Evolutionary conservation across 345 rosid species (phyloP).

Genomic region (Physaria fendleri): DNA sequence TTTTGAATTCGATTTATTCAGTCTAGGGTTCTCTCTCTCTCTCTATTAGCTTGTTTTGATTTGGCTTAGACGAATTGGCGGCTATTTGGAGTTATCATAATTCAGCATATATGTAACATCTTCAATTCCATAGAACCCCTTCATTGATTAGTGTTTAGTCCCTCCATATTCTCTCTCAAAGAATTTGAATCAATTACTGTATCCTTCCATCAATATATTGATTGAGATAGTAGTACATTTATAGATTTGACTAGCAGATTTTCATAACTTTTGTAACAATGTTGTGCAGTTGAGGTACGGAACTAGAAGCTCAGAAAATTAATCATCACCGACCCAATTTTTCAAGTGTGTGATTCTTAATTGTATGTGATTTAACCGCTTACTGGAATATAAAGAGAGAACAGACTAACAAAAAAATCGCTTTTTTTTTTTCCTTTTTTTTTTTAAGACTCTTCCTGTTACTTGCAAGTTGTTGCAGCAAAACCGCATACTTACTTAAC

Average conservation of each 20-base stretch:
- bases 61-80: background rate
- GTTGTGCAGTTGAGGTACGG: conserved; percentile 20
- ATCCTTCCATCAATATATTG: no score
- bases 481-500: conserved; percentile 28
- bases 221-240: no score
- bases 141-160: background rate
- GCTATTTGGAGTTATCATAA: no score
- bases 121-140: no score
- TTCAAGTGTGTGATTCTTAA: conserved; percentile 24
- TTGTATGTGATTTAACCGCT: conserved; percentile 16
- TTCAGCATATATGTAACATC: no score
- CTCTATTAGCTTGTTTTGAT: background rate
- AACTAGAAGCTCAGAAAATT: conserved; percentile 7
- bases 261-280: background rate
- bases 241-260: no score
- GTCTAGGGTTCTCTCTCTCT: background rate
- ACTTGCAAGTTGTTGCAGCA: conserved; percentile 28
- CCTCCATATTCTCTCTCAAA: background rate
- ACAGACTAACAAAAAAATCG: no score
- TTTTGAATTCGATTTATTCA: background rate
- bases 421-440: no score
- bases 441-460: conserved; percentile 11
- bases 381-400: no score
- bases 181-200: background rate
- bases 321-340: conserved; percentile 11